phyloP scores from a whole-genome alignment of 805 yeast species.

The Priceomyces medius region DNA sequence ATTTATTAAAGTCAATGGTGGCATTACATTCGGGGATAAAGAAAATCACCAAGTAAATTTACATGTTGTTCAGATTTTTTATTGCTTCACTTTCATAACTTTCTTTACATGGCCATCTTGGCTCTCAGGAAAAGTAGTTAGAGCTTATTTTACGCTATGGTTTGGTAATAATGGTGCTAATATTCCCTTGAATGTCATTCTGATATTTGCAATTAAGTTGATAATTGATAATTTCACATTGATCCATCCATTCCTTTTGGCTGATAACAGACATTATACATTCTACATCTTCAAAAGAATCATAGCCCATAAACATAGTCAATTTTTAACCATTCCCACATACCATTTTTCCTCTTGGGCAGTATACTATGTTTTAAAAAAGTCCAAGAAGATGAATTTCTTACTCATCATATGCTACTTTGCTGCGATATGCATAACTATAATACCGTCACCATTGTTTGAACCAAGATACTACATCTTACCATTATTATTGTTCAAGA shows the following conservation, averaged over 20 bases:
- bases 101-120: slow-evolving; percentile 76
- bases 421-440: slow-evolving; percentile 53
- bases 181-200: slow-evolving; percentile 16
- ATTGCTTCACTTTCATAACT: slow-evolving; percentile 64
- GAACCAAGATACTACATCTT: slow-evolving; percentile 92
- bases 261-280: slow-evolving; percentile 92
- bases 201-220: slow-evolving; percentile 34
- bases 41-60: slow-evolving; percentile 71
- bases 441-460: slow-evolving; percentile 87
- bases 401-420: slow-evolving; percentile 51
- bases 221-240: slow-evolving; percentile 62
- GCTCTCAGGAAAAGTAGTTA: slow-evolving; percentile 46
- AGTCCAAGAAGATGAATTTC: slow-evolving; percentile 17
- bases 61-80: slow-evolving; percentile 80
- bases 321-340: slow-evolving; percentile 56
- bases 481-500: slow-evolving; percentile 75
- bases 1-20: slow-evolving; percentile 69
- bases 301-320: slow-evolving; percentile 48
- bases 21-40: slow-evolving; percentile 90
- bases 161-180: slow-evolving; percentile 19
- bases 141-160: slow-evolving; percentile 35
- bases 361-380: slow-evolving; percentile 17
- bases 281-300: slow-evolving; percentile 79
- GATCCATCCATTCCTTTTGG: slow-evolving; percentile 85
- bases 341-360: slow-evolving; percentile 62